Evolutionary conservation across 148 eudicot species (phyloP), one percentile per base, ranked within the genome.

Genomic region (Rhododendron williamsianum): DNA sequence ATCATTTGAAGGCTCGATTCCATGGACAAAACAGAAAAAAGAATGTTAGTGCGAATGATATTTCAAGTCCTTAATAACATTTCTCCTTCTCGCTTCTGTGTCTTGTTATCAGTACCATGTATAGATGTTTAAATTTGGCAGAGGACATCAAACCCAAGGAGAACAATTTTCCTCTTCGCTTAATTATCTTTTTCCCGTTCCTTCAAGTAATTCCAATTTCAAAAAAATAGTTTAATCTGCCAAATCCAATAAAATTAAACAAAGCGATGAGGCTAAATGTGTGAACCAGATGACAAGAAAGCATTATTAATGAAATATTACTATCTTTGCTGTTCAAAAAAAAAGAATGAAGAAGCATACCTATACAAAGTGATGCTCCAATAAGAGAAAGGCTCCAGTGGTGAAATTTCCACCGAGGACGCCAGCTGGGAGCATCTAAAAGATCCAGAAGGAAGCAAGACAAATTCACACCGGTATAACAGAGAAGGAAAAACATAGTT

Each of bases 341-440:
- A 12, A 4, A 0, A 52, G 3, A 52, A 51, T 3, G 0, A 41
- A 1, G 21, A 18, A 18, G 60, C 60, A 54, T 54, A 97, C 99
- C 96, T 88, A 97, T 92, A 88, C 99, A 97, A 84, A 97, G 90
- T 60, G 89, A 86, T 73, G 99, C 99, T 88, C 99, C 99, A 90
- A 97, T 89, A 89, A 97, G 93, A 81, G 99, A 97, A 85, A 97
- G 96, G 87, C 99, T 97, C 99, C 99, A 97, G 82, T 97, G 99
- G 91, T 95, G 99, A 90, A 94, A 97, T 86, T 94, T 97, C 99
- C 99, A 97, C 86, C 99, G 89, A 76, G 99, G 99, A 85, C 99
- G 99, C 99, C 99, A 97, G 89, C 99, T 97, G 85, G 99, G 99
- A 85, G 99, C 99, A 91, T 97, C 99, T 78, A 97, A 87, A 87